phyloP scores from a whole-genome alignment of 176 grass and related monocot species.

The Oryza rufipogon region DNA sequence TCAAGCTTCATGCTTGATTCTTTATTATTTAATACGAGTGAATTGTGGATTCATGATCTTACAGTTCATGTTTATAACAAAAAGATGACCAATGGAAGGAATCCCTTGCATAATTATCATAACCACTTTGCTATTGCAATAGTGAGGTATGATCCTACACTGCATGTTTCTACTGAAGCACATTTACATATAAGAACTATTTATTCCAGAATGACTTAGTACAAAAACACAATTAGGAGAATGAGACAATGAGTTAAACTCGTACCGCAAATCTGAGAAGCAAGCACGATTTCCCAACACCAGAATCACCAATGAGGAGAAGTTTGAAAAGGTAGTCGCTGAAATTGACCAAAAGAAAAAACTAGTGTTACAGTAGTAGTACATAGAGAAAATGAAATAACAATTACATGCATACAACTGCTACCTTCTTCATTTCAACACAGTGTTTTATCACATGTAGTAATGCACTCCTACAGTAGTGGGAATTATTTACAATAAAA shows the following conservation, averaged over 20 bases:
- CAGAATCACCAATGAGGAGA: slow-evolving; percentile 73
- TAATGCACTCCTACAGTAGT: too few relatives aligned
- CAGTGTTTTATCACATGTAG: too few relatives aligned
- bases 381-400: too few relatives aligned
- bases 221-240: not conserved
- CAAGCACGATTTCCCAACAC: slow-evolving; percentile 70
- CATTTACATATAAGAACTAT: not conserved
- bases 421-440: too few relatives aligned
- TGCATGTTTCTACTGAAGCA: not conserved
- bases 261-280: slow-evolving; percentile 69
- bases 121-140: not conserved
- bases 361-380: too few relatives aligned
- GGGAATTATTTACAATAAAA: too few relatives aligned
- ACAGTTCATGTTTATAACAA: not conserved
- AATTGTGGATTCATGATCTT: not conserved
- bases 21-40: not conserved
- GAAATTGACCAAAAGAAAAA: slow-evolving; percentile 13
- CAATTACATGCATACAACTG: too few relatives aligned
- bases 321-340: slow-evolving; percentile 72
- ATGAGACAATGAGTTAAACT: not conserved
- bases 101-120: not conserved
- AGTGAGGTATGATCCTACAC: not conserved
- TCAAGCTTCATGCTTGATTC: not conserved
- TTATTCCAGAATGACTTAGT: not conserved
- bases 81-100: not conserved